A percentile compares a stretch with the other conserved stretches of the same genome.
Conservation (phyloP, 2,329 filamentous ascomycete species). For the Curvularia spicifera region DNA sequence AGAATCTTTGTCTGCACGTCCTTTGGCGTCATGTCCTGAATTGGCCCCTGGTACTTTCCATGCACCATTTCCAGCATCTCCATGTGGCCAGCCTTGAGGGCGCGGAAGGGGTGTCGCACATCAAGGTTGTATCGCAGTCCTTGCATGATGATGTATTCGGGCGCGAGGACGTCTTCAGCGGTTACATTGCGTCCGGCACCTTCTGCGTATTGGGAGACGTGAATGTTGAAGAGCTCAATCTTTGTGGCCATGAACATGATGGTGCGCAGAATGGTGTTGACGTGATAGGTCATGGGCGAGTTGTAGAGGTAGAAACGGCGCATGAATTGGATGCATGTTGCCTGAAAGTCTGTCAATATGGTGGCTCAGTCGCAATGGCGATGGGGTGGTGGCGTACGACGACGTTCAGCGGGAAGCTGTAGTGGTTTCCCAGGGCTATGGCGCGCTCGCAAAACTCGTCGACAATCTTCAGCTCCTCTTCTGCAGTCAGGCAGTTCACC, state of each 20-base stretch:
- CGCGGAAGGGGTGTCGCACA: constrained; percentile 87
- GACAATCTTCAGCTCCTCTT: constrained; percentile 83
- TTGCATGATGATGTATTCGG: constrained; percentile 92
- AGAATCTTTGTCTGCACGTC: constrained; percentile 41
- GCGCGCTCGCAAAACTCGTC: constrained; percentile 75
- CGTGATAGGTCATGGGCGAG: constrained; percentile 94
- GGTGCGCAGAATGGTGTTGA: constrained; percentile 85
- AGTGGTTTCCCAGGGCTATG: constrained; percentile 63
- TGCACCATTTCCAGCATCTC: constrained; percentile 74
- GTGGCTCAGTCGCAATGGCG: background rate
- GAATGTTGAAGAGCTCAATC: constrained; percentile 82
- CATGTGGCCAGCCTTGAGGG: constrained; percentile 83
- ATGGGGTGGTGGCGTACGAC: constrained; percentile 52
- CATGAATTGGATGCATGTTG: constrained; percentile 87
- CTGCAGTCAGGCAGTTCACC: constrained; percentile 80
- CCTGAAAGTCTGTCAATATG: constrained; percentile 50
- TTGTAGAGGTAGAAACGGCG: constrained; percentile 96
- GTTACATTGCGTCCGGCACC: constrained; percentile 60
- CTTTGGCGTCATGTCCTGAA: constrained; percentile 23
- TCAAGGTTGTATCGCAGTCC: constrained; percentile 93
- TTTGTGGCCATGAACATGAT: constrained; percentile 94
- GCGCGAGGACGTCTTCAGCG: constrained; percentile 82
- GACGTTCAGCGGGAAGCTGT: constrained; percentile 66
- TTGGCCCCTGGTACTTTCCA: constrained; percentile 58
- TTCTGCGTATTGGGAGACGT: constrained; percentile 64